Conservation (phyloP, 495 filamentous ascomycete genomes). For the Cercophora sp. region DNA sequence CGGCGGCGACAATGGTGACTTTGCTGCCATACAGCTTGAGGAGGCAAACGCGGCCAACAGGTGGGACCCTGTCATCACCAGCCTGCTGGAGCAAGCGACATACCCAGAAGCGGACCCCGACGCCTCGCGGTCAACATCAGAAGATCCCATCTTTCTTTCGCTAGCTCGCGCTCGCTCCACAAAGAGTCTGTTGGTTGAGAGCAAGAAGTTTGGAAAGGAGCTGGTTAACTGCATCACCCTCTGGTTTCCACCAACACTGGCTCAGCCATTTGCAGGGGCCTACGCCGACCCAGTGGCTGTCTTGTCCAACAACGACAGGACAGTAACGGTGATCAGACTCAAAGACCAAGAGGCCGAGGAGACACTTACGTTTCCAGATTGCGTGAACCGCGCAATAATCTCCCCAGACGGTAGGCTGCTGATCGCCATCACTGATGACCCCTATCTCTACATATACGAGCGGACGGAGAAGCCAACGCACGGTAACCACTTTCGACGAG, state of each 20-base stretch:
- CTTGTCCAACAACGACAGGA: constrained; percentile 79
- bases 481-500: background rate
- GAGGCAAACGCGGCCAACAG: constrained; percentile 21
- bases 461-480: constrained; percentile 18
- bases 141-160: constrained; percentile 23
- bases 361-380: constrained; percentile 66
- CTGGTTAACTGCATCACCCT: constrained; percentile 55
- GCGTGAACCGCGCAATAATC: constrained; percentile 87
- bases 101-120: constrained; percentile 60
- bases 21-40: constrained; percentile 67
- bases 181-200: constrained; percentile 36
- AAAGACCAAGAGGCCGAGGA: constrained; percentile 48
- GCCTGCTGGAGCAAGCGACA: too few species aligned
- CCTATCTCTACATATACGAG: constrained; percentile 76
- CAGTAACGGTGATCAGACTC: constrained; percentile 74
- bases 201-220: constrained; percentile 42
- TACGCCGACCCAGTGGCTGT: constrained; percentile 46
- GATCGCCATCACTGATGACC: constrained; percentile 80
- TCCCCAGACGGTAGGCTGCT: constrained; percentile 82
- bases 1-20: constrained; percentile 82
- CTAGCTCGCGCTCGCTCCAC: constrained; percentile 30
- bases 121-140: constrained; percentile 42
- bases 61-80: constrained; percentile 31
- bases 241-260: constrained; percentile 41
- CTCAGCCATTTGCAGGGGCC: constrained; percentile 22